Conservation (phyloP, 495 filamentous ascomycete genomes). For the Aspergillus bridgeri region DNA sequence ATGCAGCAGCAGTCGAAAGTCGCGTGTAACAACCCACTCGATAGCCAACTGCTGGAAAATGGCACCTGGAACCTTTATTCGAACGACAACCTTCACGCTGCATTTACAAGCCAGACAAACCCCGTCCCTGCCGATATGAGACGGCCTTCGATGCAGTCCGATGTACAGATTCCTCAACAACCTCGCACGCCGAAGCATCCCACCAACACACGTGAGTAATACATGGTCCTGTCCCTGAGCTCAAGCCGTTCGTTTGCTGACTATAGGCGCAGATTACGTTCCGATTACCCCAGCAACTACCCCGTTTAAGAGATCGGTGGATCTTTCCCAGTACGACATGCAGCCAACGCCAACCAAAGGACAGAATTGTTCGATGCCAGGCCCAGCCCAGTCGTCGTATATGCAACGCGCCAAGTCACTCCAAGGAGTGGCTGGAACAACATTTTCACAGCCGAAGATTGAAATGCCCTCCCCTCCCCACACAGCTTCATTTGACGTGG, state of each 20-base stretch:
- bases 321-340: conserved; percentile 35
- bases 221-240: not conserved
- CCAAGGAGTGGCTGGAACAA: conserved; percentile 38
- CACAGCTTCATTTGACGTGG: conserved; percentile 35
- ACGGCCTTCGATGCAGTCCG: conserved; percentile 39
- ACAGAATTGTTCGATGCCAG: conserved; percentile 33
- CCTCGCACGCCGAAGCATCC: conserved; percentile 56
- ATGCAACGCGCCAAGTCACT: conserved; percentile 50
- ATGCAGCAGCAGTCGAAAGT: conserved; percentile 24
- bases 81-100: conserved; percentile 16
- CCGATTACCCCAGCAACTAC: conserved; percentile 50
- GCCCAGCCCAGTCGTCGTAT: conserved; percentile 31
- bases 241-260: conserved; percentile 15
- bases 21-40: conserved; percentile 9
- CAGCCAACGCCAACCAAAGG: conserved; percentile 33
- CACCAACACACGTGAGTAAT: conserved; percentile 49
- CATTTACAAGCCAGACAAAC: conserved; percentile 21
- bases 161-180: conserved; percentile 37
- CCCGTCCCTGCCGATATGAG: conserved; percentile 27
- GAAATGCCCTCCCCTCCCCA: conserved; percentile 50
- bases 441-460: conserved; percentile 32
- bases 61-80: conserved; percentile 29
- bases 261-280: conserved; percentile 32
- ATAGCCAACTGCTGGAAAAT: conserved; percentile 20
- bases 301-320: conserved; percentile 42